phyloP scores from a whole-genome alignment of 345 rosid genomes.

The Corymbia maculata region DNA sequence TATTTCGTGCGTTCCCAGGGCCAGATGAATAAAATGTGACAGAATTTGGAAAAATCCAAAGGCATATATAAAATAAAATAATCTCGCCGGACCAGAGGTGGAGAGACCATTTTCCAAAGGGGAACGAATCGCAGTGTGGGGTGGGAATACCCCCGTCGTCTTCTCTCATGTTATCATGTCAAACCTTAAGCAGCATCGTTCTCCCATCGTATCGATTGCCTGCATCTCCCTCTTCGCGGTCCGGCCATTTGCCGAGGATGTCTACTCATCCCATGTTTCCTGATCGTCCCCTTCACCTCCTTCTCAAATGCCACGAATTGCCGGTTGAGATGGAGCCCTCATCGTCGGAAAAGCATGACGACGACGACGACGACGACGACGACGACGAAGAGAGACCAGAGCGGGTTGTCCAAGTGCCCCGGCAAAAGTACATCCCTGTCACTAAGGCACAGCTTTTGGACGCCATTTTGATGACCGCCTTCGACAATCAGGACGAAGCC shows the following conservation, averaged over 20 bases:
- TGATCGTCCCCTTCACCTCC: not conserved
- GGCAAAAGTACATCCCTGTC: constrained; percentile 66
- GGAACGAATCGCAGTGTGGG: not conserved
- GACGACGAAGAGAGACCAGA: not conserved
- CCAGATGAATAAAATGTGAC: not conserved
- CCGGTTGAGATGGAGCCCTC: not conserved
- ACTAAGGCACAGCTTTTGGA: constrained; percentile 71
- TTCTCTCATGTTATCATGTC: not conserved
- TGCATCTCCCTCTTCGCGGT: not conserved
- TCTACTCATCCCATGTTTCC: not conserved
- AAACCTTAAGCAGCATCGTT: not conserved
- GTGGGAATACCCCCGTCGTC: not conserved
- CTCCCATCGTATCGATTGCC: not conserved
- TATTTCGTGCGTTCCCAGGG: not conserved
- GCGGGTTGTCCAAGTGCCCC: constrained; percentile 40
- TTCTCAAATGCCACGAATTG: not conserved
- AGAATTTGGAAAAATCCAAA: not conserved
- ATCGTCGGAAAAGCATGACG: not conserved
- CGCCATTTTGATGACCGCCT: constrained; percentile 34
- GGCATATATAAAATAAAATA: not conserved
- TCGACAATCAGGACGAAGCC: constrained; percentile 38
- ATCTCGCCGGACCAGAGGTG: not conserved
- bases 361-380: not conserved
- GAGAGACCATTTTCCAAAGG: not conserved
- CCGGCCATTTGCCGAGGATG: not conserved